Evolutionary conservation across 805 yeast genomes (phyloP).

Genomic region (Kockiozyma suomiensis): DNA sequence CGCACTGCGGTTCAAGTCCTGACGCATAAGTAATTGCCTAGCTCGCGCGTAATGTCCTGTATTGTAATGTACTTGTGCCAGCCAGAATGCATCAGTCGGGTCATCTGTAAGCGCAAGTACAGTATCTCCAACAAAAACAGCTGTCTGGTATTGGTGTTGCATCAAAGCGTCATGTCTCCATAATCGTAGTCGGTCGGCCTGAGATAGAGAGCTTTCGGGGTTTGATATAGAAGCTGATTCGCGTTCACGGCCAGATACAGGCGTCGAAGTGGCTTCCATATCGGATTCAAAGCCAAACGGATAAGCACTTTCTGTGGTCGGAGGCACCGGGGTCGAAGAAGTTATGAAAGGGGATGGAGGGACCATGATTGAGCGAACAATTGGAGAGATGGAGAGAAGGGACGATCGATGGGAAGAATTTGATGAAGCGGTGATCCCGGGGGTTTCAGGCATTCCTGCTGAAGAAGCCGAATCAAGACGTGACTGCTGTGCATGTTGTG

Average conservation of each 20-base stretch:
- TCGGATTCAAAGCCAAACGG: slow-evolving; percentile 26
- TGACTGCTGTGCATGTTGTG: background rate
- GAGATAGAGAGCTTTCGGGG: background rate
- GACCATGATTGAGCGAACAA: slow-evolving; percentile 9
- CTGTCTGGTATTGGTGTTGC: slow-evolving; percentile 90
- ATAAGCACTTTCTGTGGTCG: slow-evolving; percentile 5
- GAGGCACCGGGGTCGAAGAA: slow-evolving; percentile 23
- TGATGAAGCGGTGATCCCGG: slow-evolving; percentile 4
- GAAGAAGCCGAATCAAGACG: slow-evolving; percentile 11
- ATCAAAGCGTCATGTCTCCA: slow-evolving; percentile 94
- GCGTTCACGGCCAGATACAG: background rate
- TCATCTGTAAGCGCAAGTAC: slow-evolving; percentile 78
- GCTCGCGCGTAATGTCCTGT: slow-evolving; percentile 80
- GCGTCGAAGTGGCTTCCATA: slow-evolving; percentile 30
- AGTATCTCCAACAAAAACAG: slow-evolving; percentile 90
- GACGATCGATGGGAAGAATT: slow-evolving; percentile 26
- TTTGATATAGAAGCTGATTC: background rate
- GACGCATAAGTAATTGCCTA: slow-evolving; percentile 62
- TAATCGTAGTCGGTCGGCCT: slow-evolving; percentile 75
- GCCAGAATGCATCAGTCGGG: slow-evolving; percentile 94
- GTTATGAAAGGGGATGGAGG: slow-evolving; percentile 13
- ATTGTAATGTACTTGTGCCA: slow-evolving; percentile 83
- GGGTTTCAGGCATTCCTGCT: slow-evolving; percentile 15
- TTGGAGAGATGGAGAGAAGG: slow-evolving; percentile 32
- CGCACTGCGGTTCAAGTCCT: slow-evolving; percentile 58